These are phyloP conservation scores for Eucalyptus leucophloia DNA, from an alignment of 345 rosid species.

Conservation along the genomic window DNA sequence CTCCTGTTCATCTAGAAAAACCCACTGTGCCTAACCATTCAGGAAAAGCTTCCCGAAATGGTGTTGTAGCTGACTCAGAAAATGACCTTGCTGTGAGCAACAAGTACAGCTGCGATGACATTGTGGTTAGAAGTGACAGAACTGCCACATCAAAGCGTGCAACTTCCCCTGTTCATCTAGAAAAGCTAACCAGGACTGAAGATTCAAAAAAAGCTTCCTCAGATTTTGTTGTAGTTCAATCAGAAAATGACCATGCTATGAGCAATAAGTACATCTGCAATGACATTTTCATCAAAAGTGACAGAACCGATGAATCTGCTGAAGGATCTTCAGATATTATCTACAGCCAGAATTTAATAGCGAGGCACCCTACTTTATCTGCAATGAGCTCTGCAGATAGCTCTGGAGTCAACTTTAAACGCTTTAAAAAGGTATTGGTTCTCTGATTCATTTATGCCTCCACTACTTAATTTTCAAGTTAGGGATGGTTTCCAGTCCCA, in stretches of 20 bases:
- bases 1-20: neutral
- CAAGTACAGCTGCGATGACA: conserved; percentile 3
- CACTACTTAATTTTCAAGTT: neutral
- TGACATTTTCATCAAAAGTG: conserved; percentile 13
- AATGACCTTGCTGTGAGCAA: conserved; percentile 3
- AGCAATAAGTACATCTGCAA: neutral
- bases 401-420: conserved; percentile 55
- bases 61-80: conserved; percentile 2
- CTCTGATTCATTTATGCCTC: neutral
- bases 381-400: conserved; percentile 7
- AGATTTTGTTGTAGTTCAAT: neutral
- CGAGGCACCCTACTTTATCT: conserved; percentile 20
- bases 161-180: neutral
- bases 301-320: conserved; percentile 35
- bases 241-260: neutral
- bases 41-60: neutral
- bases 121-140: conserved; percentile 10
- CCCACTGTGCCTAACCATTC: conserved; percentile 1
- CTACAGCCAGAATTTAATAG: conserved; percentile 53
- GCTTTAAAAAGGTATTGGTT: conserved; percentile 69
- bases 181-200: neutral
- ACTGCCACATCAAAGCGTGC: neutral
- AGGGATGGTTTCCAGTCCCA: neutral
- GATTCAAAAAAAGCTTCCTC: neutral
- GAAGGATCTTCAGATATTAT: conserved; percentile 54